phyloP scores from a whole-genome alignment of 139 green algal genomes.

The Pycnococcus provasolii region DNA sequence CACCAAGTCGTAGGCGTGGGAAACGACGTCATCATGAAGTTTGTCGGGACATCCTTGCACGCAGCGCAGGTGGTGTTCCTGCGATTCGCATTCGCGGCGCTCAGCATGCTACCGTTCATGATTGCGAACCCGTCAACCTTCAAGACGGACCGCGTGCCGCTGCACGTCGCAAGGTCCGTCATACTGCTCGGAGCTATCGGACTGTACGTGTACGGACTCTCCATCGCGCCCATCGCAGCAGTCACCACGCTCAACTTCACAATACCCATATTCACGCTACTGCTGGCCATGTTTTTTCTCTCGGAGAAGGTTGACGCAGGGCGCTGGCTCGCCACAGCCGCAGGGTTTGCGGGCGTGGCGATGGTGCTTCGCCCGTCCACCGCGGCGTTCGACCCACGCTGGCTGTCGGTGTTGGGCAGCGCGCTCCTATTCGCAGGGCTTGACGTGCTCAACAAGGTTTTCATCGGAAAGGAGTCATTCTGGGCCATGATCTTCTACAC shows the following conservation, averaged over 20 bases:
- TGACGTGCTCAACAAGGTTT: constrained; percentile 25
- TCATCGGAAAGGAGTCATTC: constrained; percentile 20
- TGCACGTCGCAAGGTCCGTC: constrained; percentile 12
- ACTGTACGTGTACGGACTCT: constrained; percentile 15
- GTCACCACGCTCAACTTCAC: constrained; percentile 27
- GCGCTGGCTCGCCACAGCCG: constrained; percentile 13
- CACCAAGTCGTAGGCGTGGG: constrained; percentile 19
- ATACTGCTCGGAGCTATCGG: constrained; percentile 2
- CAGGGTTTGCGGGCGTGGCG: constrained; percentile 14
- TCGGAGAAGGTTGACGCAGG: constrained; percentile 15
- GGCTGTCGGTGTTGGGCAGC: constrained; percentile 6
- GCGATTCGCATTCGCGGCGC: constrained; percentile 16
- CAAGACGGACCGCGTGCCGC: constrained; percentile 15
- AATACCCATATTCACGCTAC: constrained; percentile 19
- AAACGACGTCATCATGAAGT: constrained; percentile 28
- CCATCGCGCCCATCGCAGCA: constrained; percentile 19
- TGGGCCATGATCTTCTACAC: constrained; percentile 30
- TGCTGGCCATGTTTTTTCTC: constrained; percentile 9
- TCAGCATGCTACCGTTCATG: constrained; percentile 23
- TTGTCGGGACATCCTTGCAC: not conserved
- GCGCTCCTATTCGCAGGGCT: constrained; percentile 16
- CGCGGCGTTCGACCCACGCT: constrained; percentile 4
- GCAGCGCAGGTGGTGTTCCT: constrained; percentile 23
- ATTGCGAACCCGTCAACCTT: not conserved
- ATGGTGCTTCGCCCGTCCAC: constrained; percentile 10